Base-by-base conservation (phyloP, 495 filamentous ascomycete genomes). In the Amorphotheca resinae region DNA sequence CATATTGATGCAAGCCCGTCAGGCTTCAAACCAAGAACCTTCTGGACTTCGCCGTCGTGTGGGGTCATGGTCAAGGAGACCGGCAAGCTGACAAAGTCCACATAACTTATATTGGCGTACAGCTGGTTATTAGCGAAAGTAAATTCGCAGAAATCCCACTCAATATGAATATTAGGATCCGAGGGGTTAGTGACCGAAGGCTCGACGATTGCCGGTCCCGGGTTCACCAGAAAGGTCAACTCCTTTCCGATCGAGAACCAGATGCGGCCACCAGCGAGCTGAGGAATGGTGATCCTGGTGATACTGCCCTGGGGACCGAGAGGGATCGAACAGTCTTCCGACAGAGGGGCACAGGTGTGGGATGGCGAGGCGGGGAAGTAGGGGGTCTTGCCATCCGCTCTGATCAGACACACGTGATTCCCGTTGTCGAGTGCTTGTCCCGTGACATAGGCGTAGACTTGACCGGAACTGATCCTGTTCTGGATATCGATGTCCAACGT, bases 121-220 rank as follows among this genome's bases (percentile, higher is more conserved):
- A 86, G 66, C 59, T 85, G 74, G 15, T 59, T 42, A 36, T 54
- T 54, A 57, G 83, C 82, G 61, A 70, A 81, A 2, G 82, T 87
- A 57, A 86, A 83, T 55, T 87, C 82, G 59, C 65, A 70, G 53
- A 87, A 87, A 22, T 65, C 69, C 77, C 82, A 87, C 35, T 57
- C 51, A 22, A 74, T 59, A 22, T 72, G 67, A 54, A 79, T 76
- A 51, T 85, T 86, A 0, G 74, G 61, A 54, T 87, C 82, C 0
- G 67, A 59, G 0, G 66, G 57, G 53, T 85, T 86, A 11, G 73
- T 77, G 9, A 79, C 72, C 4, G 72, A 74, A 0, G 82, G 82
- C 57, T 85, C 81, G 17, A 85, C 81, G 3, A 86, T 64, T 0
- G 70, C 79, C 3, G 82, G 72, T 15, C 50, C 50, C 1, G 76